These are phyloP conservation scores for Plasmopara viticola DNA, from an alignment of 352 stramenopile genomes.

Conservation along the genomic window DNA sequence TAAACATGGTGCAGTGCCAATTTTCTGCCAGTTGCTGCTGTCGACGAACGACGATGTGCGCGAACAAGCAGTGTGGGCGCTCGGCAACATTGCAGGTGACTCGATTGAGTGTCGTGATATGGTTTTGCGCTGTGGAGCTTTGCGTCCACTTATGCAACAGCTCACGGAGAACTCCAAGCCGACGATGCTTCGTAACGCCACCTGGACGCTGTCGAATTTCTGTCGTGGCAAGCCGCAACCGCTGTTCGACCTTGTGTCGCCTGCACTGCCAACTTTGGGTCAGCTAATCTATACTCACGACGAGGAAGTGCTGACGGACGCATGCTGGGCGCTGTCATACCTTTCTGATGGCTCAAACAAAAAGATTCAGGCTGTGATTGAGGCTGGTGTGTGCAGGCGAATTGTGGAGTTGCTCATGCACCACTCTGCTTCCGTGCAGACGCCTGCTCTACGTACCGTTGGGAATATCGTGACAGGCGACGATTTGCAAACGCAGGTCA, in stretches of 20 bases:
- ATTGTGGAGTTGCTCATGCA: conserved; percentile 94
- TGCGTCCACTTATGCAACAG: conserved; percentile 93
- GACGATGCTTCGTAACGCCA: conserved; percentile 97
- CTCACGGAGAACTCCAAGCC: conserved; percentile 94
- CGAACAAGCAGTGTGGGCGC: conserved; percentile 95
- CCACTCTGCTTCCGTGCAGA: conserved; percentile 77
- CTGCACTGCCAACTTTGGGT: conserved; percentile 92
- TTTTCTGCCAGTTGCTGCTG: conserved; percentile 94
- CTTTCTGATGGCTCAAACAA: conserved; percentile 97
- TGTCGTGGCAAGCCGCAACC: conserved; percentile 88
- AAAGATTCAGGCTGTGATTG: conserved; percentile 98
- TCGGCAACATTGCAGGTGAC: conserved; percentile 99
- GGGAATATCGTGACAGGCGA: conserved; percentile 99
- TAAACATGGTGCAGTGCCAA: conserved; percentile 93
- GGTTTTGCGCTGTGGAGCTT: conserved; percentile 89
- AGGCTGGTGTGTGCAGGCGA: conserved; percentile 93
- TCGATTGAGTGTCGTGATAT: conserved; percentile 95
- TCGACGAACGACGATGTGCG: conserved; percentile 96
- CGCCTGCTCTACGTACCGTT: conserved; percentile 78
- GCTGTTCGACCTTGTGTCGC: conserved; percentile 79
- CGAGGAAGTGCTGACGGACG: conserved; percentile 98
- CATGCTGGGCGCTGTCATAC: conserved; percentile 99
- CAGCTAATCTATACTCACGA: conserved; percentile 97
- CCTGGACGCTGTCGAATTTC: conserved; percentile 99
- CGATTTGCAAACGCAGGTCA: conserved; percentile 98